phyloP scores from a whole-genome alignment of 441 rosid genomes.

The Omphalea diandra region DNA sequence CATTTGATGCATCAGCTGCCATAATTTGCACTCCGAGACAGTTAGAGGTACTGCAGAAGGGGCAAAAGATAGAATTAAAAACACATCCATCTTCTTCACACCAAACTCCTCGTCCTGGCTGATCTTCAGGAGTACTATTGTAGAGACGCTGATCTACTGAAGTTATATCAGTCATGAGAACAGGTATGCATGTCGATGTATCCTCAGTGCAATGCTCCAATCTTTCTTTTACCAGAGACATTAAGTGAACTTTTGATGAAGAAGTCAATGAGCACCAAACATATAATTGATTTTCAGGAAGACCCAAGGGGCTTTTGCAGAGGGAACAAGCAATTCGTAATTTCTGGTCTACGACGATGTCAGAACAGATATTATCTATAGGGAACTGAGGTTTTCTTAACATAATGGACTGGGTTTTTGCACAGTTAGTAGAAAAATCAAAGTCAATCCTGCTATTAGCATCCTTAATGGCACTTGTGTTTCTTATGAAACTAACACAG shows the following conservation, averaged over 20 bases:
- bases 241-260: slow-evolving; percentile 61
- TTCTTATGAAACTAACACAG: slow-evolving; percentile 26
- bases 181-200: slow-evolving; percentile 43
- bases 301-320: slow-evolving; percentile 69
- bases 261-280: slow-evolving; percentile 52
- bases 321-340: slow-evolving; percentile 57
- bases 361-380: slow-evolving; percentile 24
- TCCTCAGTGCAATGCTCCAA: slow-evolving; percentile 31
- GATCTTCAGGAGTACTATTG: slow-evolving; percentile 36
- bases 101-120: slow-evolving; percentile 61
- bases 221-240: slow-evolving; percentile 49
- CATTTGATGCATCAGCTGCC: slow-evolving; percentile 82
- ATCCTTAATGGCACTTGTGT: slow-evolving; percentile 30
- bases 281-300: slow-evolving; percentile 56
- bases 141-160: slow-evolving; percentile 57
- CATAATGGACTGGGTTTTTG: slow-evolving; percentile 32
- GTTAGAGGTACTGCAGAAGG: slow-evolving; percentile 61
- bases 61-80: slow-evolving; percentile 68
- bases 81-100: slow-evolving; percentile 91
- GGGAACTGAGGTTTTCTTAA: slow-evolving; percentile 20
- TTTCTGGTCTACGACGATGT: slow-evolving; percentile 40
- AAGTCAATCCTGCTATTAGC: slow-evolving; percentile 53
- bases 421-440: slow-evolving; percentile 33
- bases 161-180: slow-evolving; percentile 58
- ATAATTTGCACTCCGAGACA: slow-evolving; percentile 80